Base-by-base conservation (phyloP, 345 rosid species). In the Geranium rotundifolium region DNA sequence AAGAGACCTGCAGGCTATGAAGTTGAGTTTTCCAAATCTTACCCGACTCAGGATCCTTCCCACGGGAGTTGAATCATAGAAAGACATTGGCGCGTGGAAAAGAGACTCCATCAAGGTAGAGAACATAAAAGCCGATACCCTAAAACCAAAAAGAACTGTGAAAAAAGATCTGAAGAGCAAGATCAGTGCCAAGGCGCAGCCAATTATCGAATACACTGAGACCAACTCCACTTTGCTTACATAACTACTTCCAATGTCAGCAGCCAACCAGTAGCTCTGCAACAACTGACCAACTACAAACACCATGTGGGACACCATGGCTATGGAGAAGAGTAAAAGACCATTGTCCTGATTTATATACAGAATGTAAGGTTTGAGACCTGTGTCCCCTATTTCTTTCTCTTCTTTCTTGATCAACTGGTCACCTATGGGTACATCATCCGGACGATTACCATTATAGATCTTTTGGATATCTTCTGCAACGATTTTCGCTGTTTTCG, bases 41-140 rank as follows among this genome's bases (percentile, higher is more conserved):
- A 82, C 86, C 72, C 84, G 65, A 66, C 81, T 82, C 31, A 77
- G 78, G 56, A 82, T 79, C 69, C 86, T 77, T 66, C 84, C 86
- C 1, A 79, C 57, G 66, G 86, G 84, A 0, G 86, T 82, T 2
- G 86, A 74, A 59, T 82, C 84, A 18, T 68, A 69, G 58, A 82
- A 82, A 15, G 84, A 79, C 72, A 77, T 80, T 14, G 84, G 84
- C 30, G 86, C 84, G 15, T 54, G 75, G 30, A 77, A 77, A 39
- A 77, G 78, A 54, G 82, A 77, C 29, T 13, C 50, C 57, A 75
- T 27, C 62, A 79, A 54, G 20, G 29, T 29, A 31, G 77, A 56
- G 46, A 72, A 79, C 6, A 77, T 71, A 10, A 77, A 62, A 46
- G 73, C 52, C 4, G 82, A 71, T n/a, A 77, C 74, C 0, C 55